Evolutionary conservation across 306 rosid species (phyloP), one percentile per base, ranked within the genome.

Genomic region (Sechiopsis laciniata): DNA sequence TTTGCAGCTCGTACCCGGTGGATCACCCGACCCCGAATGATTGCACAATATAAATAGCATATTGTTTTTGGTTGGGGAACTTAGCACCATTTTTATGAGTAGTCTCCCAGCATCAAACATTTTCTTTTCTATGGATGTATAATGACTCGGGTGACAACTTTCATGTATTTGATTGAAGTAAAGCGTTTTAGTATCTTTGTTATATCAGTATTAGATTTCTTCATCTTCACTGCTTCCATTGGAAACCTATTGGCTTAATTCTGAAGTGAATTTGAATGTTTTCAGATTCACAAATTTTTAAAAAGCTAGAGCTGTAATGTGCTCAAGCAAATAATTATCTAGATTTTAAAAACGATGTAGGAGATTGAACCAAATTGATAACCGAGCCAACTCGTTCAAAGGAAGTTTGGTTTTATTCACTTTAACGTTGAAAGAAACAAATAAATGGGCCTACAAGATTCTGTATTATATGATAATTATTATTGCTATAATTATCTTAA

Each of bases 1-100:
- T 1, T 62, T 69, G 21, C 58, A 69, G 73, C 58, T 69, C 0
- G 73, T 69, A 17, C 73, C 73, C 0, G 58, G 73, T 69, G 73
- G 73, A 69, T 69, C 73, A 0, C 73, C 73, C 0, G 73, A 69
- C 21, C 45, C 73, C 14, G 73, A 69, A 22, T 69, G 22, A 26
- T 45, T 4, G 21, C 52, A 21, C 6, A 45, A 66, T 19, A 66
- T 11, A 32, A 13, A 45, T 20, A 45, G 11, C 55, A 11, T 42
- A 8, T 66, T 6, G 54, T 66, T 66, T 66, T 66, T 66, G 35
- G 35, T 12, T 11, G 35, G 55, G 35, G 46, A 42, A 17, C 71
- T 4, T 5, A 21, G 73, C 42, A 45, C 21, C 21, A 69, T 22
- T 69, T 17, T 22, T 50, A 50, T 48, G 73, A 67, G 58, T 69